Evolutionary conservation across 2,329 filamentous ascomycete genomes (phyloP).

Genomic region (Penicillium sp.): DNA sequence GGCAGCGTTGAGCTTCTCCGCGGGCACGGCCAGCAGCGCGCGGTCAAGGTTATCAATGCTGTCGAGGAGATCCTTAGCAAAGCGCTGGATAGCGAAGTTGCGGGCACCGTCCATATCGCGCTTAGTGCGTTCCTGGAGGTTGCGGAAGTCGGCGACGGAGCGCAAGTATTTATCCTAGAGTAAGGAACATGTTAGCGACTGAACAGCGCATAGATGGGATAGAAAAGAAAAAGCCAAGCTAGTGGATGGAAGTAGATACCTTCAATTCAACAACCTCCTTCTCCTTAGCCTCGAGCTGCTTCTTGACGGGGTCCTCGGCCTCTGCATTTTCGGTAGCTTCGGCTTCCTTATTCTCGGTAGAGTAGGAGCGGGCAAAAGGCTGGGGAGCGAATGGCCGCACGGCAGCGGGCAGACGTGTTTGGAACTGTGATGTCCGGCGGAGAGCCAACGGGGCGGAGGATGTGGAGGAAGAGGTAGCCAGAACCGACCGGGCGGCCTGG

Average conservation of each 20-base stretch:
- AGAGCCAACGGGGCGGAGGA: constrained; percentile 34
- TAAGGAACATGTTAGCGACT: not conserved
- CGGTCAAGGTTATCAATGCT: constrained; percentile 97
- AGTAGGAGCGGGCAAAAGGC: constrained; percentile 43
- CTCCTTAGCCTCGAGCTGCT: constrained; percentile 71
- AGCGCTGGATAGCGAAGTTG: constrained; percentile 91
- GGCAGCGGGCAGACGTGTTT: constrained; percentile 29
- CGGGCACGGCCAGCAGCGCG: constrained; percentile 75
- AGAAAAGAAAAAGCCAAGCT: not conserved
- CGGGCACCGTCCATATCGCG: constrained; percentile 85
- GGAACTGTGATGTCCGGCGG: constrained; percentile 36
- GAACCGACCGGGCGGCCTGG: constrained; percentile 38
- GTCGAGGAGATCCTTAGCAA: constrained; percentile 93
- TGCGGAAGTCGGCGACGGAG: constrained; percentile 93
- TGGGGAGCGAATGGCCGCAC: constrained; percentile 36
- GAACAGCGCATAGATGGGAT: not conserved
- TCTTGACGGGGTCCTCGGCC: constrained; percentile 54
- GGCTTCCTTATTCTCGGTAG: constrained; percentile 47
- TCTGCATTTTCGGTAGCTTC: constrained; percentile 44
- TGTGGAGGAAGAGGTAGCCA: constrained; percentile 25
- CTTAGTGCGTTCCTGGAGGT: constrained; percentile 91
- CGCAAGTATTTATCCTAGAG: constrained; percentile 89
- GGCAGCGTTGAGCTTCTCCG: constrained; percentile 64
- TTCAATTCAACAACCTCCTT: constrained; percentile 80
- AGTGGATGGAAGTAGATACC: constrained; percentile 52